phyloP scores from a whole-genome alignment of 768 basidiomycete genomes.

The Galerina sulciceps region DNA sequence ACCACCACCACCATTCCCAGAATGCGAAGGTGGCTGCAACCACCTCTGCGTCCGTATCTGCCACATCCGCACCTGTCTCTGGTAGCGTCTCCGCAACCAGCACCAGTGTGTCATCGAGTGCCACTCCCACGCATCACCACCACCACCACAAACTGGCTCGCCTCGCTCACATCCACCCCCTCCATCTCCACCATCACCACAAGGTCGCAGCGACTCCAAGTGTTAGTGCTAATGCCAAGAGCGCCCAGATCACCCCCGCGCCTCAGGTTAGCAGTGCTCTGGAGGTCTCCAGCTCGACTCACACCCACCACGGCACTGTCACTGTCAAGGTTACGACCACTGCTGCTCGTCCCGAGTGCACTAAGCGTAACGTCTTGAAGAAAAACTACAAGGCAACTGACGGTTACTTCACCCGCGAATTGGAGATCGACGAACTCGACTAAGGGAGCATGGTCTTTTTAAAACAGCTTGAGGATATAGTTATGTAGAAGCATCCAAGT shows the following conservation, averaged over 20 bases:
- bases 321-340: slow-evolving; percentile 27
- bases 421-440: slow-evolving; percentile 26
- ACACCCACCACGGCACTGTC: slow-evolving; percentile 23
- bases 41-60: neutral
- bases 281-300: slow-evolving; percentile 15
- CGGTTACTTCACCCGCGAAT: no score
- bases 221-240: slow-evolving; percentile 1
- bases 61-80: slow-evolving; percentile 2
- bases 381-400: slow-evolving; percentile 11
- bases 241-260: slow-evolving; percentile 17
- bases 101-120: neutral
- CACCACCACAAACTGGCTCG: neutral
- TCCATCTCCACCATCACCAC: slow-evolving; percentile 9
- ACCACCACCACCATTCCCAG: slow-evolving; percentile 7
- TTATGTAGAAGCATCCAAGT: neutral
- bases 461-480: neutral
- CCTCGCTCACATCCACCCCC: slow-evolving; percentile 6
- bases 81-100: slow-evolving; percentile 14
- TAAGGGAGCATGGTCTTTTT: slow-evolving; percentile 8
- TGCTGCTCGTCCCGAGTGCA: slow-evolving; percentile 27
- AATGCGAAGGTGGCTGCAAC: neutral
- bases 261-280: slow-evolving; percentile 11
- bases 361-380: slow-evolving; percentile 15
- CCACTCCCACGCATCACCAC: slow-evolving; percentile 10
- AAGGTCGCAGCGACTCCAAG: slow-evolving; percentile 2